phyloP scores from a whole-genome alignment of 78 protist species.

The Dictyostelium brefeldianum region DNA sequence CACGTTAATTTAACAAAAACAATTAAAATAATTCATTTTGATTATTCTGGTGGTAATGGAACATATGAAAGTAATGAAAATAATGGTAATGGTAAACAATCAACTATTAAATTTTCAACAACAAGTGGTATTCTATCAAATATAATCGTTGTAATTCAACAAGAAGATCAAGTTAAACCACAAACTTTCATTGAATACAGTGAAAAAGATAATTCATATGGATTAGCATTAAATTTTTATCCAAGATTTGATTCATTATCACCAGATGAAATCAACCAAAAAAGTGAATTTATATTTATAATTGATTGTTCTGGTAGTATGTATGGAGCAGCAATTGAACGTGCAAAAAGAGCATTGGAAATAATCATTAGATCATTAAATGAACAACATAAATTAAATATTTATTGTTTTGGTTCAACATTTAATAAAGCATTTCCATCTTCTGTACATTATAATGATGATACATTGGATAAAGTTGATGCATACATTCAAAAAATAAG shows the following conservation, averaged over 20 bases:
- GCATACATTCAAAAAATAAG: background rate
- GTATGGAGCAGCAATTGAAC: constrained; percentile 24
- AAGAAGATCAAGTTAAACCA: background rate
- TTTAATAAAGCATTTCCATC: background rate
- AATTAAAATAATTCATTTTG: background rate
- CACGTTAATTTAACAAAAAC: background rate
- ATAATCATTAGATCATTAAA: constrained; percentile 42
- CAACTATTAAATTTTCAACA: background rate
- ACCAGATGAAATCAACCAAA: constrained; percentile 43
- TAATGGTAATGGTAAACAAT: background rate
- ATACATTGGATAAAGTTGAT: background rate
- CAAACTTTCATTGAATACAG: constrained; percentile 14
- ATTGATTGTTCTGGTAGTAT: constrained; percentile 77
- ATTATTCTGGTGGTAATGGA: background rate
- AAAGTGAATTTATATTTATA: constrained; percentile 30
- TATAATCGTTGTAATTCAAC: constrained; percentile 1
- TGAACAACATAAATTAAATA: constrained; percentile 64
- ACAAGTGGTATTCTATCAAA: constrained; percentile 5
- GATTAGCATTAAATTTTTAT: constrained; percentile 29
- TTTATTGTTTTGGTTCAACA: constrained; percentile 35
- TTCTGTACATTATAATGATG: constrained; percentile 19
- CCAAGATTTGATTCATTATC: background rate
- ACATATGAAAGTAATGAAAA: background rate
- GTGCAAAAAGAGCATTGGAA: constrained; percentile 47
- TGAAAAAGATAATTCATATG: background rate